Evolutionary conservation across 306 rosid genomes (phyloP).

Genomic region (Cucurbita maxima): DNA sequence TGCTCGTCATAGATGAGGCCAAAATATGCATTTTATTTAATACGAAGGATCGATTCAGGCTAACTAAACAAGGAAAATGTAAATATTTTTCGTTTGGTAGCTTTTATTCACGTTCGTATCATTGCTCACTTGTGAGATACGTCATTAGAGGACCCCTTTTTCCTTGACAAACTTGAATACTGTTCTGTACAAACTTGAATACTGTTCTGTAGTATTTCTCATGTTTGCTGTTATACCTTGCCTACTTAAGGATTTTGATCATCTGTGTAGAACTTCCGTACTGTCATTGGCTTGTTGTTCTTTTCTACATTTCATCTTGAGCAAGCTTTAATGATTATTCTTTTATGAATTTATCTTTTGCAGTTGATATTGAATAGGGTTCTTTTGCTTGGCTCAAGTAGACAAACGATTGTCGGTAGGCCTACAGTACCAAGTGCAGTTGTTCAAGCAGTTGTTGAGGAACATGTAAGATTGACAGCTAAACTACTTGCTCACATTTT

Average conservation of each 20-base stretch:
- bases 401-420: slow-evolving; percentile 79
- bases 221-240: neutral
- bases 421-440: slow-evolving; percentile 62
- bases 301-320: neutral
- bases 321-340: neutral
- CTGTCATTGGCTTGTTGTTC: neutral
- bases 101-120: neutral
- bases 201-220: neutral
- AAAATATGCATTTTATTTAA: neutral
- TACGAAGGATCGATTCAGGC: neutral
- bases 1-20: neutral
- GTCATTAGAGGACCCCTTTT: neutral
- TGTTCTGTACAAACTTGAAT: neutral
- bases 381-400: slow-evolving; percentile 61
- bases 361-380: slow-evolving; percentile 77
- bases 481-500: neutral
- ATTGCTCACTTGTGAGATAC: neutral
- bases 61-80: neutral
- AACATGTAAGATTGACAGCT: slow-evolving; percentile 54
- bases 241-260: neutral
- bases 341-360: slow-evolving; percentile 10
- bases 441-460: slow-evolving; percentile 89
- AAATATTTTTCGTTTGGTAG: neutral
- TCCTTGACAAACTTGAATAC: neutral
- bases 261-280: neutral